phyloP scores from a whole-genome alignment of 2,329 filamentous ascomycete genomes.

The Fusarium graminum region DNA sequence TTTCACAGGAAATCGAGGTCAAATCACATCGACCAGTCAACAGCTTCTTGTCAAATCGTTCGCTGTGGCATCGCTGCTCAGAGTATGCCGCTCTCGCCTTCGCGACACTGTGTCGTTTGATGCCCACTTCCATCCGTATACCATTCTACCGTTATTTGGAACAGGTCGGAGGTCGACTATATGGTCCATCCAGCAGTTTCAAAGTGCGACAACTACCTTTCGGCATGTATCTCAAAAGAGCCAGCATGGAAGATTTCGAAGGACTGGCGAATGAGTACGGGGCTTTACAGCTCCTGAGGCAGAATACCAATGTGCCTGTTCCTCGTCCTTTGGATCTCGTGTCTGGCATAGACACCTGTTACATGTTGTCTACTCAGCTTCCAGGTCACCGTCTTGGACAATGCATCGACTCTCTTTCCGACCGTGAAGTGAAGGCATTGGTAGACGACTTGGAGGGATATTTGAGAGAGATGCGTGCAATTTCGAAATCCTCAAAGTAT shows the following conservation, averaged over 20 bases:
- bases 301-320: background rate
- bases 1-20: background rate
- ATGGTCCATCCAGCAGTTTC: background rate
- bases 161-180: accelerated
- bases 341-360: accelerated
- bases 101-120: background rate
- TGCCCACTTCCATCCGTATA: background rate
- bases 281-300: background rate
- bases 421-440: background rate
- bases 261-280: slow-evolving; percentile 3
- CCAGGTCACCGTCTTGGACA: background rate
- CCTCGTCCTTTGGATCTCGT: background rate
- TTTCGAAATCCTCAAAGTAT: background rate
- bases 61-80: accelerated
- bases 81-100: background rate
- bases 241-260: background rate
- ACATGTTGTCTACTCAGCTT: background rate
- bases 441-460: background rate
- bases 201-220: slow-evolving; percentile 9
- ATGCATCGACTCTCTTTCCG: background rate
- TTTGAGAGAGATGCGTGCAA: background rate
- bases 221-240: slow-evolving; percentile 10
- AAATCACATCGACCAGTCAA: background rate
- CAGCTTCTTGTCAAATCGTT: background rate
- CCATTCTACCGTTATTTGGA: background rate